Evolutionary conservation across 305 asterid genomes (phyloP), one percentile per base, ranked within the genome.

Genomic region (Fraxinus albicans): DNA sequence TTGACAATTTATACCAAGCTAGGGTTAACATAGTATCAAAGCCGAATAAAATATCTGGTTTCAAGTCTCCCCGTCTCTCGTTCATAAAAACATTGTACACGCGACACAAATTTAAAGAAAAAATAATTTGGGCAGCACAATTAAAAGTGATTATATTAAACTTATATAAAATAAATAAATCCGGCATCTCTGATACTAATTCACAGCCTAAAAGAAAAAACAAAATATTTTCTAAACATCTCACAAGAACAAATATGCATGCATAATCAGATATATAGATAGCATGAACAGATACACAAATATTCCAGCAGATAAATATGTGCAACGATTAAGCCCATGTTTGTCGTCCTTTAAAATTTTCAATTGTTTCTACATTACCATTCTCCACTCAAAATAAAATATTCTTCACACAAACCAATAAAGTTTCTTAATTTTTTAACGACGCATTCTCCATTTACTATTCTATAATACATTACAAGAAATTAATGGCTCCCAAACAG

Each of bases 11-110:
- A 50, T 50, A 15, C 63, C 23, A 50, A 50, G 8, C 19, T 50
- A 19, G 67, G 21, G 17, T 40, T 60, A 73, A 85, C 33, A 5
- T 9, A 21, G 80, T 67, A 84, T 83, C 73, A 85, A 55, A 19
- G 23, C 8, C 2, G 67, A 55, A 55, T 44, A 44, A 12, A 44
- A 44, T 12, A 44, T 44, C n/a, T 12, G 55, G 55, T 44, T 44
- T 44, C 55, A 44, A 47, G 55, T 50, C 63, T 50, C 2, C 58
- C 21, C 63, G 21, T 50, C 19, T 13, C 60, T 47, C 19, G 1
- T 50, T 4, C 21, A 50, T 50, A 15, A 50, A 38, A 25, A 31
- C 44, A 23, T 53, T 55, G 5, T 36, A 34, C 10, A 33, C 23
- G 4, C 27, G 33, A 29, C 73, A 65, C 23, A 2, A 75, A 13